Evolutionary conservation across 331 rosid species (phyloP).

Genomic region (Cydonia oblonga): DNA sequence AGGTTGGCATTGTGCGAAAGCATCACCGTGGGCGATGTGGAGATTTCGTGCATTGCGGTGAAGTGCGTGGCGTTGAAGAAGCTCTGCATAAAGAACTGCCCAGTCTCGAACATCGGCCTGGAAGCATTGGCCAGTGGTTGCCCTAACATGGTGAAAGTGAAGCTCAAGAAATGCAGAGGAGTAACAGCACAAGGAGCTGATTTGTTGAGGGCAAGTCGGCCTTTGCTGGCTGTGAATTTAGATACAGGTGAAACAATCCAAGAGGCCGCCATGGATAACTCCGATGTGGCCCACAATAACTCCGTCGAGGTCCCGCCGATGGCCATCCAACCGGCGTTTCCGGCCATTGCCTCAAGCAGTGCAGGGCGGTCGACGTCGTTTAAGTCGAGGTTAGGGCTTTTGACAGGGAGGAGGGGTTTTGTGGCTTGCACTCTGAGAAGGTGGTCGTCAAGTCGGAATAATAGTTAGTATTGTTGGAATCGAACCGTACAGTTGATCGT

Average conservation of each 20-base stretch:
- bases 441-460: constrained; percentile 55
- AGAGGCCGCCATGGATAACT: constrained; percentile 50
- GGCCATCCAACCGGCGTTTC: constrained; percentile 30
- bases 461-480: constrained; percentile 28
- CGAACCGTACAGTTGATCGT: constrained; percentile 25
- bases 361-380: constrained; percentile 43
- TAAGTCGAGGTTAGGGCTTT: constrained; percentile 68
- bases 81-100: constrained; percentile 91
- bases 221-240: constrained; percentile 64
- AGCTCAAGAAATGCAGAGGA: constrained; percentile 84
- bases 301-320: constrained; percentile 42
- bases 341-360: constrained; percentile 36
- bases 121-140: constrained; percentile 82
- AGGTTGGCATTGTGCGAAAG: constrained; percentile 90
- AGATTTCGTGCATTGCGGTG: constrained; percentile 77
- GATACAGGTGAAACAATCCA: constrained; percentile 59
- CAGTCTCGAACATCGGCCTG: constrained; percentile 67
- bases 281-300: constrained; percentile 68
- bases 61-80: constrained; percentile 88
- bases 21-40: constrained; percentile 83
- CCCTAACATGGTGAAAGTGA: constrained; percentile 94
- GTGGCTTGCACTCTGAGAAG: constrained; percentile 78
- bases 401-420: constrained; percentile 43
- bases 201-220: constrained; percentile 59
- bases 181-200: constrained; percentile 82